Conservation (phyloP, 2,329 filamentous ascomycete species). For the Calonectria pseudoturangicola region DNA sequence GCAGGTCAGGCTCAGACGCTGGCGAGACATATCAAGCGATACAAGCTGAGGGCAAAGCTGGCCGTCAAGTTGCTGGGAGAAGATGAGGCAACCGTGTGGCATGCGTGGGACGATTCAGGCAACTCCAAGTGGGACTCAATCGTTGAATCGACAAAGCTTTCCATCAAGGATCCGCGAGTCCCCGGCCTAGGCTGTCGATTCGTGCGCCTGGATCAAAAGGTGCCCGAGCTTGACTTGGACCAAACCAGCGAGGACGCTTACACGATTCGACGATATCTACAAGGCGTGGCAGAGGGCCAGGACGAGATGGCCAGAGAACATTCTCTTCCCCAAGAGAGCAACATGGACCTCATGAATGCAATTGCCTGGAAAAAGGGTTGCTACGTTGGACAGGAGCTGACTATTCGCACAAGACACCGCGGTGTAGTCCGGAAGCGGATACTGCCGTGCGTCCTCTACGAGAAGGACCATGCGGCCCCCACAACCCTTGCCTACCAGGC, state of each 20-base stretch:
- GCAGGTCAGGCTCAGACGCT: conserved; percentile 77
- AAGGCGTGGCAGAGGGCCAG: conserved; percentile 90
- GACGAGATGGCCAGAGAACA: conserved; percentile 82
- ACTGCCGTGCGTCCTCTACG: conserved; percentile 85
- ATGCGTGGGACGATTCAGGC: conserved; percentile 79
- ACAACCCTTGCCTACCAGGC: conserved; percentile 69
- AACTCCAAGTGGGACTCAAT: conserved; percentile 48
- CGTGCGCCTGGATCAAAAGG: conserved; percentile 56
- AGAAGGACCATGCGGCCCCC: conserved; percentile 62
- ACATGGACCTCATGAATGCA: conserved; percentile 89
- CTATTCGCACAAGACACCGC: conserved; percentile 94
- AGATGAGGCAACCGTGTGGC: conserved; percentile 82
- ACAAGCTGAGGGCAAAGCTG: conserved; percentile 90
- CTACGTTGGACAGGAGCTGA: conserved; percentile 97
- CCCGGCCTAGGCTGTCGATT: conserved; percentile 74
- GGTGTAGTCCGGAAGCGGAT: conserved; percentile 95
- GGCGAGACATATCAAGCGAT: conserved; percentile 84
- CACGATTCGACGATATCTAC: conserved; percentile 83
- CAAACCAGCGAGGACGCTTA: conserved; percentile 77
- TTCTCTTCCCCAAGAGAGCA: conserved; percentile 90
- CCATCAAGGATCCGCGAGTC: conserved; percentile 71
- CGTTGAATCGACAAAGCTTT: conserved; percentile 54
- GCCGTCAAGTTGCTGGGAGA: conserved; percentile 78
- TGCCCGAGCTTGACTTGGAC: conserved; percentile 64
- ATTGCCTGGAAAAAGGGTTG: conserved; percentile 98